Evolutionary conservation across 441 rosid species (phyloP), one percentile per base, ranked within the genome.

Genomic region (Adansonia gregorii): DNA sequence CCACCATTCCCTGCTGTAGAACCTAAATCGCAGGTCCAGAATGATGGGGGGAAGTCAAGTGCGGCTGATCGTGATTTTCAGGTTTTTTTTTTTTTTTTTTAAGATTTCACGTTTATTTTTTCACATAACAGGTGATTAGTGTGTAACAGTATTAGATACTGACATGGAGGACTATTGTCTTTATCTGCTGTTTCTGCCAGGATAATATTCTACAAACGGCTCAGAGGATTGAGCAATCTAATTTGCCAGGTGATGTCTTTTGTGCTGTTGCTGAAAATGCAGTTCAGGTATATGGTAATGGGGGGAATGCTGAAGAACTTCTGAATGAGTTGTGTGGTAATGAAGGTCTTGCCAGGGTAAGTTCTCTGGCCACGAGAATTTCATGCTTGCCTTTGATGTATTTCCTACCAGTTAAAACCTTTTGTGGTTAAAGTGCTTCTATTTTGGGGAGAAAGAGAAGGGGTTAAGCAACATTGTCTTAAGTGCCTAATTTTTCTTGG

Each of bases 311-410:
- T 56, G 87, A 85, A 55, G 89, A 87, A 75, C 85, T 87, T 77
- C 77, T 86, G 80, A 75, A 78, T 48, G 94, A 85, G 78, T 81
- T 96, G 59, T 79, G 90, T 83, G 56, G 76, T 48, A 82, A 87
- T 35, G 91, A 90, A 78, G 90, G 49, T 83, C 90, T 96, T 68
- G 89, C 86, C 35, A 81, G 71, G 49, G 99, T 93, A 84, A 83
- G 91, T 82, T 59, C 67, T 27, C 35, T 10, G 9, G 54, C 17
- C 71, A 58, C 27, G 45, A 9, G 20, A 12, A 41, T 1, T 1
- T 35, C 4, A 31, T 39, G 41, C 11, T 39, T 11, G 27, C 51
- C 11, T 45, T 1, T 12, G 14, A 9, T 1, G 6, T 11, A 24
- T 5, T 68, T 43, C 15, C 24, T 14, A 6, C 27, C 43, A 1